phyloP scores from a whole-genome alignment of 305 asterid genomes.

The Fraxinus albicans region DNA sequence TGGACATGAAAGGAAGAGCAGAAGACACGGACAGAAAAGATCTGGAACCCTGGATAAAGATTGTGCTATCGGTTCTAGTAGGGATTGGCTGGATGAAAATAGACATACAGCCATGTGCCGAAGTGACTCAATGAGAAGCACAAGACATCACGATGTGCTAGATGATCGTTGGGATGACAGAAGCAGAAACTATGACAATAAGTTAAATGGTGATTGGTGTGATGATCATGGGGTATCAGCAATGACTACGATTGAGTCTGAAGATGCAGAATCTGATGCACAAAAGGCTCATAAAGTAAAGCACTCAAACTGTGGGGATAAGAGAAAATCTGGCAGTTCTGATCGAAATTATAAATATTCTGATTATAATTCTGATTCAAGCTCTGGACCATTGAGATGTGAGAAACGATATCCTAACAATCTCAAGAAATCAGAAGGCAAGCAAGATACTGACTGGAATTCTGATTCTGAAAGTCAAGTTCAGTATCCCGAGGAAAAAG shows the following conservation, averaged over 20 bases:
- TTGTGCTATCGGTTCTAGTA: constrained; percentile 20
- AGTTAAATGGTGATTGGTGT: constrained; percentile 28
- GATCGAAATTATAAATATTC: constrained; percentile 19
- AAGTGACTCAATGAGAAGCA: constrained; percentile 11
- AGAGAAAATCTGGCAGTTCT: constrained; percentile 15
- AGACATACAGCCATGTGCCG: constrained; percentile 1
- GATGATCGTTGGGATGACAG: constrained; percentile 33
- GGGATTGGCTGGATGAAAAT: constrained; percentile 20
- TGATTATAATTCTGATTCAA: constrained; percentile 32
- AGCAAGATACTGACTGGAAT: constrained; percentile 26
- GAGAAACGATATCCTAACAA: constrained; percentile 8
- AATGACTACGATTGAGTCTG: constrained; percentile 30
- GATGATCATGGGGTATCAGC: constrained; percentile 32
- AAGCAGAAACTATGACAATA: constrained; percentile 25
- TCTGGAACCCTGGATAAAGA: constrained; percentile 18
- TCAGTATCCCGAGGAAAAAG: constrained; percentile 2
- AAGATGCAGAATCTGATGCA: constrained; percentile 27
- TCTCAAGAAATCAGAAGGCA: constrained; percentile 31
- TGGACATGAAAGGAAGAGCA: constrained; percentile 31
- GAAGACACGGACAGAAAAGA: constrained; percentile 26
- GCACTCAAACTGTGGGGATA: constrained; percentile 24
- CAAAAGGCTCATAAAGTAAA: not conserved
- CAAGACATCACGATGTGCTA: constrained; percentile 25
- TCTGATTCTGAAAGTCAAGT: constrained; percentile 23
- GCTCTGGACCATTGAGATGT: constrained; percentile 11